phyloP scores from a whole-genome alignment of 2,329 filamentous ascomycete species.

The Elsinoe arachidis region DNA sequence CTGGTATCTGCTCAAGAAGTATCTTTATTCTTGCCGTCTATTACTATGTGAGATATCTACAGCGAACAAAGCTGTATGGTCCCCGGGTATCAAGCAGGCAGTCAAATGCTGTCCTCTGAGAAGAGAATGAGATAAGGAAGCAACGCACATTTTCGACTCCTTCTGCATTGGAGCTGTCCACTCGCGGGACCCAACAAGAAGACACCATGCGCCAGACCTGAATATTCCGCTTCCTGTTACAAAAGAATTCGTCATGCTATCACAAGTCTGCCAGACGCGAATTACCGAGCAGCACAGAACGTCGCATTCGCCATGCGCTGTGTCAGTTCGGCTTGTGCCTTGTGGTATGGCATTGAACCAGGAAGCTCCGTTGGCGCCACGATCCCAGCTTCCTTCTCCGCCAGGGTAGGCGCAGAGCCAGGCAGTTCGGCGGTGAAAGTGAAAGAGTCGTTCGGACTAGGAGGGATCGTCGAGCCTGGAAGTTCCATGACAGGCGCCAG shows the following conservation, averaged over 20 bases:
- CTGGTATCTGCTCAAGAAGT: background rate
- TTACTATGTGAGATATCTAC: slow-evolving; percentile 1
- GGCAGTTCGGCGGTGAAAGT: slow-evolving; percentile 6
- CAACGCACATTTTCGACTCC: background rate
- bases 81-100: background rate
- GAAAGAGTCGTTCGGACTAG: slow-evolving; percentile 4
- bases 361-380: slow-evolving; percentile 5
- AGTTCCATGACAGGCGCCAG: slow-evolving; percentile 12
- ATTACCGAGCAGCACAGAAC: slow-evolving; percentile 1
- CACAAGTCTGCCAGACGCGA: background rate
- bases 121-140: background rate
- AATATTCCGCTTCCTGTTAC: background rate
- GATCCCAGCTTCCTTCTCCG: slow-evolving; percentile 11
- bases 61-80: background rate
- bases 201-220: no score
- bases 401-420: background rate
- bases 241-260: background rate
- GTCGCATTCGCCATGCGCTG: slow-evolving; percentile 8
- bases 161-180: no score
- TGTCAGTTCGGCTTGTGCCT: background rate
- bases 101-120: background rate
- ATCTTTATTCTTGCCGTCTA: background rate
- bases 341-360: slow-evolving; percentile 3
- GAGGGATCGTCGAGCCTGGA: slow-evolving; percentile 10
- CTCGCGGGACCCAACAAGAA: no score